Percentiles rank a stretch among this genome's conserved stretches.
These are phyloP conservation scores for Rhamnella rubrinervis DNA, from an alignment of 331 rosid species.

Conservation along the genomic window DNA sequence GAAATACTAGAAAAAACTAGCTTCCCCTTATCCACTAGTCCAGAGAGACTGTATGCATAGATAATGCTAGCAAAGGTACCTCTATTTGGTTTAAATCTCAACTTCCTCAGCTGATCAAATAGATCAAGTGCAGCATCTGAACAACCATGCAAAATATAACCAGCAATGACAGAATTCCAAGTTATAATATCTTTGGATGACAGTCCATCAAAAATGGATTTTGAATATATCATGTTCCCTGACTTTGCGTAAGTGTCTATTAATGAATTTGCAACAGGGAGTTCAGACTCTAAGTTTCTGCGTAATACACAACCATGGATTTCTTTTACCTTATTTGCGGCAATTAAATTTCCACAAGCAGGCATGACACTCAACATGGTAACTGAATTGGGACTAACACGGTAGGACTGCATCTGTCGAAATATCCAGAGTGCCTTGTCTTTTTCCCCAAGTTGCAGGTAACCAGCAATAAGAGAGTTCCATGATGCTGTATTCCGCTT, in stretches of 20 bases:
- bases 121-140: slow-evolving; percentile 61
- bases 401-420: slow-evolving; percentile 71
- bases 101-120: slow-evolving; percentile 59
- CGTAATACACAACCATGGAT: slow-evolving; percentile 76
- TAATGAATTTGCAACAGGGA: slow-evolving; percentile 58
- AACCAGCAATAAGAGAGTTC: slow-evolving; percentile 86
- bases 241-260: slow-evolving; percentile 83
- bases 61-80: slow-evolving; percentile 73
- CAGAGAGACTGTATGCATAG: slow-evolving; percentile 66
- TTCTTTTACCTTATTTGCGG: slow-evolving; percentile 67
- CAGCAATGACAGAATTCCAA: slow-evolving; percentile 79
- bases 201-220: slow-evolving; percentile 65
- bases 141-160: slow-evolving; percentile 69
- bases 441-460: slow-evolving; percentile 62
- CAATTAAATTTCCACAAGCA: slow-evolving; percentile 64
- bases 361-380: slow-evolving; percentile 76
- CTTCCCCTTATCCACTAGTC: slow-evolving; percentile 68
- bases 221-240: slow-evolving; percentile 65
- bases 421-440: slow-evolving; percentile 72
- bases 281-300: slow-evolving; percentile 54
- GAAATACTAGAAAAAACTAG: slow-evolving; percentile 55
- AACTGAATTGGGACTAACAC: slow-evolving; percentile 60
- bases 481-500: slow-evolving; percentile 78
- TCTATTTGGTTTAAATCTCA: slow-evolving; percentile 66
- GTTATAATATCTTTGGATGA: slow-evolving; percentile 67